Conservation (phyloP, 352 stramenopile species). For the Achlya hypogyna region DNA sequence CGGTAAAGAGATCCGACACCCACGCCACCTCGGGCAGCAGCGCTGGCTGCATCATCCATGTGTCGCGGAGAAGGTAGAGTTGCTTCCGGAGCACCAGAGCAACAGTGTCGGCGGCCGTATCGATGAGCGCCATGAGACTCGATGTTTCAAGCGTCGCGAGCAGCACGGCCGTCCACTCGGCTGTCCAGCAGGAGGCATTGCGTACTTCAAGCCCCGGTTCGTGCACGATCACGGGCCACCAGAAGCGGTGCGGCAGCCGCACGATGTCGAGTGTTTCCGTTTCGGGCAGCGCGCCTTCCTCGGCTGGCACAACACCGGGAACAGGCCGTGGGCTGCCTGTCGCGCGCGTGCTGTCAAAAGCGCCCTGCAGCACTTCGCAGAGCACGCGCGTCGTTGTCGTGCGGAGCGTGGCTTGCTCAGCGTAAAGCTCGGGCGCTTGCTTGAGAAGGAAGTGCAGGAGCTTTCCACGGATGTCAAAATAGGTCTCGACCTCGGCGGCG, state of each 20-base stretch:
- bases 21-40: slow-evolving; percentile 43
- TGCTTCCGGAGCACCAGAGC: slow-evolving; percentile 71
- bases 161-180: slow-evolving; percentile 58
- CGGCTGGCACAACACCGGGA: neutral
- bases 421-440: slow-evolving; percentile 35
- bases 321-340: neutral
- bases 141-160: slow-evolving; percentile 57
- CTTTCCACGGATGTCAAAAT: slow-evolving; percentile 44
- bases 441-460: slow-evolving; percentile 56
- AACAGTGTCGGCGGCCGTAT: slow-evolving; percentile 66
- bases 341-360: neutral
- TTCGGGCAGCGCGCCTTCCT: slow-evolving; percentile 62
- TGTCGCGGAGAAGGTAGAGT: slow-evolving; percentile 52
- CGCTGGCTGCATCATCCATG: slow-evolving; percentile 11
- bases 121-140: slow-evolving; percentile 50
- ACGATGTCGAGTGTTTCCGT: slow-evolving; percentile 47
- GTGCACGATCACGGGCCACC: neutral
- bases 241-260: slow-evolving; percentile 5
- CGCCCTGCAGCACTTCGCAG: slow-evolving; percentile 21
- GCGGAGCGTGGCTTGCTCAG: slow-evolving; percentile 37
- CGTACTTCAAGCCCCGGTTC: neutral
- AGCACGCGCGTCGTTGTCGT: slow-evolving; percentile 45
- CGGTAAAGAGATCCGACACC: slow-evolving; percentile 31
- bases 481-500: slow-evolving; percentile 25
- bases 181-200: slow-evolving; percentile 15